A percentile compares a stretch with the other conserved stretches of the same genome.
Conservation (phyloP, 2,329 filamentous ascomycete genomes). For the Calcarisporium arbuscula region DNA sequence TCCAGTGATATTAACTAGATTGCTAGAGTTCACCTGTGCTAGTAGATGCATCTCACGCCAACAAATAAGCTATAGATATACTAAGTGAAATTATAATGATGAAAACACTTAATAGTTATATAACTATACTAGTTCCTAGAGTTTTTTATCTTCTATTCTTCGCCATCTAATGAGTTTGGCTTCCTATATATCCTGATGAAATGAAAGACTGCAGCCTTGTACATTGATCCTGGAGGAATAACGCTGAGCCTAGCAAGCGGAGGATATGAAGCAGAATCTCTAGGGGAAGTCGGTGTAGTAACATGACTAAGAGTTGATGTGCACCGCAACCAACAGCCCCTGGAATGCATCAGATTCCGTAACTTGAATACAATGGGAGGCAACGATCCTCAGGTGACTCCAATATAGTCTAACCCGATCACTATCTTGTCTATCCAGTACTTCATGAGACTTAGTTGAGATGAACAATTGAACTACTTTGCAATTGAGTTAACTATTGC, state of each 20-base stretch:
- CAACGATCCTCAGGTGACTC: too few species aligned
- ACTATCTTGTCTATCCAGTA: too few species aligned
- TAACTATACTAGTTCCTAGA: constrained; percentile 5
- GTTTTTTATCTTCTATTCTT: constrained; percentile 6
- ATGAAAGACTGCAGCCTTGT: constrained; percentile 4
- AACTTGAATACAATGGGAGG: too few species aligned
- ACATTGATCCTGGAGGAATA: constrained; percentile 9
- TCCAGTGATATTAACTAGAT: constrained; percentile 6
- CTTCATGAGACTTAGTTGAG: too few species aligned
- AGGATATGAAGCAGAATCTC: constrained; percentile 8
- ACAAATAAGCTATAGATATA: constrained; percentile 4
- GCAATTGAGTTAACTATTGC: too few species aligned
- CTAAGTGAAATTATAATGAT: constrained; percentile 9
- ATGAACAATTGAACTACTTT: too few species aligned
- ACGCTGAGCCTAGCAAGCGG: constrained; percentile 6
- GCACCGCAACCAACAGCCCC: too few species aligned
- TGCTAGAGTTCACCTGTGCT: constrained; percentile 6
- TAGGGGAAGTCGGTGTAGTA: constrained; percentile 5
- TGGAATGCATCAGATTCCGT: too few species aligned
- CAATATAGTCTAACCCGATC: too few species aligned
- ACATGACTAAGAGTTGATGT: too few species aligned
- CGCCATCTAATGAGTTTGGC: constrained; percentile 6
- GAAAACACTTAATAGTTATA: constrained; percentile 5
- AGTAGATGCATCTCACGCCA: constrained; percentile 2
- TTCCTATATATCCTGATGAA: constrained; percentile 9